Evolutionary conservation across 1,284 basidiomycete species (phyloP).

Genomic region (Neonothopanus nambi): DNA sequence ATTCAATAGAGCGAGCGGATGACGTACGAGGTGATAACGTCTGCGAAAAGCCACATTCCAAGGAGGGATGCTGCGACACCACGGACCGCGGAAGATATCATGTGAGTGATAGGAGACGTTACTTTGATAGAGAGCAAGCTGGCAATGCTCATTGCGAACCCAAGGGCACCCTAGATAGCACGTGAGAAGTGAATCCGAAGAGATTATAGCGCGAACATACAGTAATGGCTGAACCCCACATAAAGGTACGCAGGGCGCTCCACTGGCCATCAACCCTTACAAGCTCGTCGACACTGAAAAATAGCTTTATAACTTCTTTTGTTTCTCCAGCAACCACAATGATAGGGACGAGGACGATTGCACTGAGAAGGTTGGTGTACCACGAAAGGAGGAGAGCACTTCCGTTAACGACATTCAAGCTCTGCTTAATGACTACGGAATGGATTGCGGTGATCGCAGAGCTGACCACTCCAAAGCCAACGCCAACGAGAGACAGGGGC

Average conservation of each 20-base stretch:
- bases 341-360: conserved; percentile 64
- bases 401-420: conserved; percentile 72
- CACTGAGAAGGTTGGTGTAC: conserved; percentile 81
- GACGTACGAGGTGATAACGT: conserved; percentile 71
- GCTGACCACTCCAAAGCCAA: conserved; percentile 75
- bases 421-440: conserved; percentile 85
- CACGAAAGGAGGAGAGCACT: conserved; percentile 80
- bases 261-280: conserved; percentile 37
- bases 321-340: conserved; percentile 73
- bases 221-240: conserved; percentile 79
- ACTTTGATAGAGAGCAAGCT: conserved; percentile 87
- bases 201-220: conserved; percentile 3
- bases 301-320: conserved; percentile 55
- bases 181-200: neutral
- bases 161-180: conserved; percentile 64
- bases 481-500: conserved; percentile 58
- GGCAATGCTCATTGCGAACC: conserved; percentile 90
- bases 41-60: conserved; percentile 73
- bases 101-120: conserved; percentile 90
- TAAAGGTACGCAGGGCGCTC: conserved; percentile 62
- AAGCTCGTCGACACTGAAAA: conserved; percentile 47
- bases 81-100: conserved; percentile 85
- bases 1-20: too few relatives aligned
- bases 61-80: conserved; percentile 81
- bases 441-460: conserved; percentile 80